phyloP scores from a whole-genome alignment of 805 yeast genomes.

The Hanseniaspora opuntiae region DNA sequence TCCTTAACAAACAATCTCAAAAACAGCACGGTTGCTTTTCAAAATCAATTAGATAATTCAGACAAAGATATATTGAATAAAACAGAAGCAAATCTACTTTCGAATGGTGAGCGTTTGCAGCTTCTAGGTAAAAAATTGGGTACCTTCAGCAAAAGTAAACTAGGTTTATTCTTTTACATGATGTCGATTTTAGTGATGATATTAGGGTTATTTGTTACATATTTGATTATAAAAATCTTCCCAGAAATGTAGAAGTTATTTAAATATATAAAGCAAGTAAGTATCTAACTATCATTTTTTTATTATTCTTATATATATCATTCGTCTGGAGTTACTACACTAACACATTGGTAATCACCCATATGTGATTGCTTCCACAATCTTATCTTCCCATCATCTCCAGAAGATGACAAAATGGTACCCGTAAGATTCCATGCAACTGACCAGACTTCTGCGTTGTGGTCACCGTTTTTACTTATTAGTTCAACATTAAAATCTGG shows the following conservation, averaged over 20 bases:
- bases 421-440: slow-evolving; percentile 94
- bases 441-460: slow-evolving; percentile 85
- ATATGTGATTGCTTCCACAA: slow-evolving; percentile 83
- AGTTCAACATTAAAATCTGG: slow-evolving; percentile 36
- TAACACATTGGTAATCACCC: slow-evolving; percentile 81
- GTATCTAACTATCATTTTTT: too few relatives aligned
- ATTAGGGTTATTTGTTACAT: slow-evolving; percentile 24
- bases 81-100: slow-evolving; percentile 30
- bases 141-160: slow-evolving; percentile 23
- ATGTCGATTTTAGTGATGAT: slow-evolving; percentile 20
- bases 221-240: slow-evolving; percentile 27
- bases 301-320: slow-evolving; percentile 1
- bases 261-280: too few relatives aligned
- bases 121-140: slow-evolving; percentile 22
- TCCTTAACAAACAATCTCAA: slow-evolving; percentile 27
- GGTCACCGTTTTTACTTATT: slow-evolving; percentile 59
- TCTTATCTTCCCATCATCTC: slow-evolving; percentile 86
- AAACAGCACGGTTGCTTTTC: slow-evolving; percentile 31
- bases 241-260: slow-evolving; percentile 25
- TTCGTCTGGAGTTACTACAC: slow-evolving; percentile 57
- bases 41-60: slow-evolving; percentile 27
- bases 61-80: slow-evolving; percentile 29
- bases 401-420: slow-evolving; percentile 80
- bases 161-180: slow-evolving; percentile 23
- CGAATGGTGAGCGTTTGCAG: slow-evolving; percentile 13